Conservation (phyloP, 2,329 filamentous ascomycete species). For the Diaporthe citriasiana region DNA sequence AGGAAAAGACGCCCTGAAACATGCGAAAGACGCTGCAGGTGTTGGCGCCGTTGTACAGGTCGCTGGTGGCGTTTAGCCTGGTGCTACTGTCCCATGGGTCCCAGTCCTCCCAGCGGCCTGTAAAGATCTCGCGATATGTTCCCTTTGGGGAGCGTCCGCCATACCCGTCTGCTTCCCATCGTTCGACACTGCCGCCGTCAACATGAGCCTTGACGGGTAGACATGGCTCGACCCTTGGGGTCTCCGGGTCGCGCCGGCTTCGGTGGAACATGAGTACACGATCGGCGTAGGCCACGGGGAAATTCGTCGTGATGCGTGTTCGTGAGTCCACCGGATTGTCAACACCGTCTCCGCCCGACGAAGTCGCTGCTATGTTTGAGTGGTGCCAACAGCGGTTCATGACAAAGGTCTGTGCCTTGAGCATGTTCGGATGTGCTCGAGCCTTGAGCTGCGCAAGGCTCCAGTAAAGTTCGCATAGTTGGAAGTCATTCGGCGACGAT, state of each 20-base stretch:
- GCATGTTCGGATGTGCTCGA: slow-evolving; percentile 55
- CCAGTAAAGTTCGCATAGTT: slow-evolving; percentile 57
- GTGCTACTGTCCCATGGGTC: slow-evolving; percentile 81
- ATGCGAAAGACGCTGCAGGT: slow-evolving; percentile 82
- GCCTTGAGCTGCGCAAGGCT: slow-evolving; percentile 57
- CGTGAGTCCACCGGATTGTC: slow-evolving; percentile 55
- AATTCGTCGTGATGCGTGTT: slow-evolving; percentile 55
- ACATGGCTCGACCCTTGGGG: slow-evolving; percentile 61
- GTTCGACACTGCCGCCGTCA: slow-evolving; percentile 75
- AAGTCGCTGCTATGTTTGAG: slow-evolving; percentile 42
- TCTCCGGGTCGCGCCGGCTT: not conserved
- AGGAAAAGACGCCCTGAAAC: slow-evolving; percentile 82
- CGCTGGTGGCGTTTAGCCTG: slow-evolving; percentile 73
- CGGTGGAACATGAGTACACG: slow-evolving; percentile 64
- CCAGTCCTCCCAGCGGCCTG: slow-evolving; percentile 80
- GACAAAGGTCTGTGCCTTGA: slow-evolving; percentile 62
- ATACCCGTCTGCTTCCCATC: slow-evolving; percentile 77
- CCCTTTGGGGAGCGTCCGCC: slow-evolving; percentile 56
- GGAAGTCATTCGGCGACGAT: slow-evolving; percentile 49
- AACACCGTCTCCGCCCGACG: not conserved
- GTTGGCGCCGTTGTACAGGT: slow-evolving; percentile 80
- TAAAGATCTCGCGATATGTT: slow-evolving; percentile 76
- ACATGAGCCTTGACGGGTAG: slow-evolving; percentile 66
- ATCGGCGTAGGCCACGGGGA: slow-evolving; percentile 73
- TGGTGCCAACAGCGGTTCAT: slow-evolving; percentile 65